Evolutionary conservation across 345 rosid genomes (phyloP).

Genomic region (Bruguiera gymnorhiza): DNA sequence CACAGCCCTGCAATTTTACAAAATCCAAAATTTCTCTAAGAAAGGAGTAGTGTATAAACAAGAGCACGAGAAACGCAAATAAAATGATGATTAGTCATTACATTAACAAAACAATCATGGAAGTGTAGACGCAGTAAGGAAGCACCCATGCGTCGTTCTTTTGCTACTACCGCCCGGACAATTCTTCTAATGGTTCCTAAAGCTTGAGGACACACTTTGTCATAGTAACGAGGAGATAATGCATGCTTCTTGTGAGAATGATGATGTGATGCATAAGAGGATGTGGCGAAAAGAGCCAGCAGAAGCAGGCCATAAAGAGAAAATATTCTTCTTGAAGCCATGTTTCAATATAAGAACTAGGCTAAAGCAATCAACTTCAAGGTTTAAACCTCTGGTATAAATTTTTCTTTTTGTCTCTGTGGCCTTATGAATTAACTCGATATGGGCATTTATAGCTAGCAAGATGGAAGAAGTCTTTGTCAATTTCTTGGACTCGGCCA

Average conservation of each 20-base stretch:
- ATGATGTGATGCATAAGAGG: constrained; percentile 34
- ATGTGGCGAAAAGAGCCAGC: constrained; percentile 14
- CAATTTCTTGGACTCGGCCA: no score
- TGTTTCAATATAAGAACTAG: background rate
- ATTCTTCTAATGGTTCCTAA: constrained; percentile 18
- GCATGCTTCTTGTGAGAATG: background rate
- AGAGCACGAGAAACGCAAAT: background rate
- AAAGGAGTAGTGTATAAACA: background rate
- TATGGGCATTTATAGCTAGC: no score
- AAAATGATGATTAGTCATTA: constrained; percentile 7
- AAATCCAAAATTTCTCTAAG: no score
- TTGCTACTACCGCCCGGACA: constrained; percentile 16
- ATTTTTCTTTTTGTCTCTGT: no score
- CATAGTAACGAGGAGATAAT: constrained; percentile 51
- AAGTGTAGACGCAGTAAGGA: constrained; percentile 60
- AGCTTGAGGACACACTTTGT: constrained; percentile 46
- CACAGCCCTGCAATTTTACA: constrained; percentile 50
- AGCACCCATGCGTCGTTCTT: constrained; percentile 52
- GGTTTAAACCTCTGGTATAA: no score
- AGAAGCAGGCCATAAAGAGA: constrained; percentile 14
- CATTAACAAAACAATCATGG: constrained; percentile 67
- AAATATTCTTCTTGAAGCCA: constrained; percentile 19
- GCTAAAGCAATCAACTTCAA: no score
- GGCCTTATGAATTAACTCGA: no score
- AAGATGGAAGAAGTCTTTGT: no score